Conservation (phyloP, 2,329 filamentous ascomycete species). For the Trichophyton benhamiae region DNA sequence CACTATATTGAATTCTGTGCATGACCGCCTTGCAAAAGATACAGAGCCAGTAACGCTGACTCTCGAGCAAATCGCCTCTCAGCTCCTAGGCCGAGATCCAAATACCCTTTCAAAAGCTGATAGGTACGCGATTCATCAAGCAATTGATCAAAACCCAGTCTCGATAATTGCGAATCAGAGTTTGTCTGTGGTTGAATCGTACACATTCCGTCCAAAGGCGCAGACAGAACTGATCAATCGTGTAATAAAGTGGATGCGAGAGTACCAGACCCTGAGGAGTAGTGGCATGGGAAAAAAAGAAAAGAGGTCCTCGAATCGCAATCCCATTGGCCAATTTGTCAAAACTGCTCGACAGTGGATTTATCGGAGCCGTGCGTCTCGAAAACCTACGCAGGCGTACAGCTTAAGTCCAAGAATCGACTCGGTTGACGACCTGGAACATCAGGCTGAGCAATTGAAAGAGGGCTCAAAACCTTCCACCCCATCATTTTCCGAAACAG, state of each 20-base stretch:
- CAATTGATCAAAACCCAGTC: conserved; percentile 23
- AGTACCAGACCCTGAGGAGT: conserved; percentile 41
- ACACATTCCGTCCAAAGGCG: conserved; percentile 40
- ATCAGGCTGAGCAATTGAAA: neutral
- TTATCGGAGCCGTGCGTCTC: conserved; percentile 28
- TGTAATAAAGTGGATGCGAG: conserved; percentile 45
- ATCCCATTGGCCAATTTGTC: conserved; percentile 34
- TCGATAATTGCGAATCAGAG: conserved; percentile 25
- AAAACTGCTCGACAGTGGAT: conserved; percentile 33
- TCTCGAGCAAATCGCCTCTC: conserved; percentile 28
- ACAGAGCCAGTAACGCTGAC: conserved; percentile 23
- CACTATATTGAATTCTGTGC: conserved; percentile 25
- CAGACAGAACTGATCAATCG: conserved; percentile 38
- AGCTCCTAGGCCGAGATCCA: conserved; percentile 22
- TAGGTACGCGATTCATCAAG: conserved; percentile 26
- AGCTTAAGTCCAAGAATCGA: conserved; percentile 25
- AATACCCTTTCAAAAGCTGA: conserved; percentile 22
- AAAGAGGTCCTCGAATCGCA: conserved; percentile 10
- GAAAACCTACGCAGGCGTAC: conserved; percentile 32
- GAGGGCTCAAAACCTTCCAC: conserved; percentile 21
- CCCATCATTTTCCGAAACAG: conserved; percentile 36
- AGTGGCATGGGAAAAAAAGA: conserved; percentile 5
- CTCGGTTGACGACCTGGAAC: neutral
- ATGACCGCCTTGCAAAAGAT: conserved; percentile 29
- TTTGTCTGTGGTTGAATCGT: conserved; percentile 28